phyloP scores from a whole-genome alignment of 2,329 filamentous ascomycete genomes.

The Fusarium nygamai region DNA sequence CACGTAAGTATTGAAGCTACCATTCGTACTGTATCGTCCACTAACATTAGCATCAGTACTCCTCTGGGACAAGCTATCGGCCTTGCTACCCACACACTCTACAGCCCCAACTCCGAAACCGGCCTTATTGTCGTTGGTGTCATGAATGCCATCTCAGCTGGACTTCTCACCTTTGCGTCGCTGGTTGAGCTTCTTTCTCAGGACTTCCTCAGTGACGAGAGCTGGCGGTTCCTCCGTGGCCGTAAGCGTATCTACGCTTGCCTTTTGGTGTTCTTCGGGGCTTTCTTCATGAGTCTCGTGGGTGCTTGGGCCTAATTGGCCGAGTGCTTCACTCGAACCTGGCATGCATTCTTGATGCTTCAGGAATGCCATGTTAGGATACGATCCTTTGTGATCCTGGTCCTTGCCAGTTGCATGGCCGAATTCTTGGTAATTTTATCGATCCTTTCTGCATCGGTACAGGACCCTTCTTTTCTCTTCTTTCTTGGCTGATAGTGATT shows the following conservation, averaged over 20 bases:
- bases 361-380: not conserved
- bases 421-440: not conserved
- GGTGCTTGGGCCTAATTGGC: conserved; percentile 67
- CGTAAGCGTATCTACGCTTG: conserved; percentile 64
- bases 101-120: conserved; percentile 72
- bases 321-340: not conserved
- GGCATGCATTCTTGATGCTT: not conserved
- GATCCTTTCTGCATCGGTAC: not conserved
- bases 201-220: conserved; percentile 74
- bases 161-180: conserved; percentile 76
- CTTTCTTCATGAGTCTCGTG: conserved; percentile 71
- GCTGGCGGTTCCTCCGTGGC: conserved; percentile 66
- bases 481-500: not conserved
- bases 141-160: conserved; percentile 78
- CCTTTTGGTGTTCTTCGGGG: conserved; percentile 66
- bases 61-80: conserved; percentile 80
- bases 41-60: conserved; percentile 58
- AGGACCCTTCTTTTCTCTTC: not conserved
- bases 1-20: conserved; percentile 51
- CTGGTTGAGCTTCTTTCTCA: conserved; percentile 77
- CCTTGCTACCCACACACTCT: conserved; percentile 73
- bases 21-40: not conserved
- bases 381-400: not conserved
- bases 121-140: conserved; percentile 77
- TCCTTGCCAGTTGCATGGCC: not conserved